These are phyloP conservation scores for Domatiomyces globalis DNA, from an alignment of 2,329 filamentous ascomycete species.

Conservation along the genomic window DNA sequence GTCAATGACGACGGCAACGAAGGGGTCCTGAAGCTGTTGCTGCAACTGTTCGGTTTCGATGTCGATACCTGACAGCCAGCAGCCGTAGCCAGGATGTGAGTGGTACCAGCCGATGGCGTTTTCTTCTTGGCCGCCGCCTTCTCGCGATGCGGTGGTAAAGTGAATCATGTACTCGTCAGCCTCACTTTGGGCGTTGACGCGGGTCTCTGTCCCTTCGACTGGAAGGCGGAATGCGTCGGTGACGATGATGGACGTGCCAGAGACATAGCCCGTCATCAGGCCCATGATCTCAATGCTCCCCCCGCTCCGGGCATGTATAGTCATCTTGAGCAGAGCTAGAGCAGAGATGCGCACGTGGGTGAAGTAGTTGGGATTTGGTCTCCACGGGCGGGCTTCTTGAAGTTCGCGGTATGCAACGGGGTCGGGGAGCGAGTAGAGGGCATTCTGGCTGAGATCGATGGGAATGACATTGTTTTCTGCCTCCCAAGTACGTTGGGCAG, in stretches of 20 bases:
- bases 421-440: conserved; percentile 70
- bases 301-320: conserved; percentile 95
- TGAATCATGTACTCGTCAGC: conserved; percentile 95
- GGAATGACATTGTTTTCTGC: conserved; percentile 74
- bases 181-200: conserved; percentile 89
- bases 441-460: conserved; percentile 74
- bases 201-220: conserved; percentile 95
- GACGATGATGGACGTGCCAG: conserved; percentile 68
- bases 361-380: conserved; percentile 68
- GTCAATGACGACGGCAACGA: conserved; percentile 90
- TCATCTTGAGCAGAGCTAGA: conserved; percentile 93
- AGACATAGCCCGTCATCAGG: conserved; percentile 89
- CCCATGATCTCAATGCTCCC: conserved; percentile 93
- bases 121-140: conserved; percentile 59
- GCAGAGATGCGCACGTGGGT: conserved; percentile 86
- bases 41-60: conserved; percentile 76
- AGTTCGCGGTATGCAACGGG: conserved; percentile 52
- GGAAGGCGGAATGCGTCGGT: conserved; percentile 89
- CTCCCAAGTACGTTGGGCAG: conserved; percentile 36
- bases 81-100: conserved; percentile 91
- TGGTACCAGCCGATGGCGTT: conserved; percentile 98
- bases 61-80: conserved; percentile 95
- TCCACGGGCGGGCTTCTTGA: conserved; percentile 55
- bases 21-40: conserved; percentile 76
- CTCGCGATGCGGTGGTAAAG: conserved; percentile 62